Conservation (phyloP, 129 eudicot species). For the Centaurea solstitialis region DNA sequence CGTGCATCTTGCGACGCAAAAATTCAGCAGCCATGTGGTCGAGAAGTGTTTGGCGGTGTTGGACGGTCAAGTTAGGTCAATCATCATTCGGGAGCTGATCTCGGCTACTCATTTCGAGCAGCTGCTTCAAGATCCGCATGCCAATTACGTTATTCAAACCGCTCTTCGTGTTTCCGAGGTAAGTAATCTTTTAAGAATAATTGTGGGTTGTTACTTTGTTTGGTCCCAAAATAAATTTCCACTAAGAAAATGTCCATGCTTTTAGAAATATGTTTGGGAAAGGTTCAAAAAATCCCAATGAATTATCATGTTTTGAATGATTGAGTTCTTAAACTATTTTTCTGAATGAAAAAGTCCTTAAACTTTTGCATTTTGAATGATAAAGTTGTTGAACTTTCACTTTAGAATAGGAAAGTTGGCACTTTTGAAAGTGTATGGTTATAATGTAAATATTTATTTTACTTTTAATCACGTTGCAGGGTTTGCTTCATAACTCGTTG, state of each 20-base stretch:
- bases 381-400: too few relatives aligned
- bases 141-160: slow-evolving; percentile 80
- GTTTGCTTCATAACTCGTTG: slow-evolving; percentile 52
- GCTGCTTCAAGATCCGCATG: slow-evolving; percentile 85
- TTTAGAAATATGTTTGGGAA: not conserved
- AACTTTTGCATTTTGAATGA: too few relatives aligned
- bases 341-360: too few relatives aligned
- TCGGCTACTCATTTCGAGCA: slow-evolving; percentile 69
- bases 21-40: slow-evolving; percentile 86
- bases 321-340: too few relatives aligned
- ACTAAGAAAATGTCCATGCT: not conserved
- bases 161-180: slow-evolving; percentile 79
- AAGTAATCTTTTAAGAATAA: slow-evolving; percentile 18
- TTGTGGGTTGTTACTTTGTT: not conserved
- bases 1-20: slow-evolving; percentile 65
- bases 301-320: too few relatives aligned
- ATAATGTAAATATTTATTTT: too few relatives aligned
- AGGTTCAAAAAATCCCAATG: too few relatives aligned
- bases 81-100: slow-evolving; percentile 66
- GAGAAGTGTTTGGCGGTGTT: slow-evolving; percentile 66
- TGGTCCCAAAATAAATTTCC: not conserved
- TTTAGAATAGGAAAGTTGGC: not conserved
- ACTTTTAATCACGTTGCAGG: too few relatives aligned
- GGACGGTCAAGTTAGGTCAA: slow-evolving; percentile 45
- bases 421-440: not conserved